Conservation (phyloP, 1,284 basidiomycete species). For the Rhizoctonia solani region DNA sequence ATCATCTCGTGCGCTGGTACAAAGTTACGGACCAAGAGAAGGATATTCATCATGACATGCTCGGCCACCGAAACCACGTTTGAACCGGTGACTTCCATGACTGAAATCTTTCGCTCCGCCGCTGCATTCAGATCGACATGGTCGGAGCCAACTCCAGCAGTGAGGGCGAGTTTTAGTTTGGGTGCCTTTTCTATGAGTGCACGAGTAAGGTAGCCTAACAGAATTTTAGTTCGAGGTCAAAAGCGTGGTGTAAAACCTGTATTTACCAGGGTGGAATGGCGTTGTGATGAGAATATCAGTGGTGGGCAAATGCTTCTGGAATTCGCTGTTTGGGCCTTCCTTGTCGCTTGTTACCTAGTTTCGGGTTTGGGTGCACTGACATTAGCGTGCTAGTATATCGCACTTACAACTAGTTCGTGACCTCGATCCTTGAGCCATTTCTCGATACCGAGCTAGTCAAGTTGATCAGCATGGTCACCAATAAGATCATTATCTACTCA, state of each 20-base stretch:
- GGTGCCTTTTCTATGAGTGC: conserved; percentile 60
- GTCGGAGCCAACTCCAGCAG: conserved; percentile 94
- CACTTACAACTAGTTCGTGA: conserved; percentile 68
- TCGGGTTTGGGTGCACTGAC: not conserved
- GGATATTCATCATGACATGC: conserved; percentile 84
- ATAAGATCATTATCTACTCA: conserved; percentile 42
- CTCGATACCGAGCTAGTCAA: conserved; percentile 66
- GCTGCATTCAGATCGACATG: conserved; percentile 91
- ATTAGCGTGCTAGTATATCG: not conserved
- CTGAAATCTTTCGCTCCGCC: conserved; percentile 80
- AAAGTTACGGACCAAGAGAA: conserved; percentile 86
- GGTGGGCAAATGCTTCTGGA: conserved; percentile 88
- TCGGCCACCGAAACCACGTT: conserved; percentile 93
- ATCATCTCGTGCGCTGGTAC: conserved; percentile 85
- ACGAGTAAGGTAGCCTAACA: conserved; percentile 6
- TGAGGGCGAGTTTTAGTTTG: conserved; percentile 90
- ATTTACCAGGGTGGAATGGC: conserved; percentile 90
- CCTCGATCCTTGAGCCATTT: conserved; percentile 75
- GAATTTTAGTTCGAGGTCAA: not conserved
- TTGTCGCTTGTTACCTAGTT: conserved; percentile 18
- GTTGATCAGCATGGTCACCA: not conserved
- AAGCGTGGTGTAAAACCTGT: too few relatives aligned
- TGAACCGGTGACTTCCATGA: conserved; percentile 79
- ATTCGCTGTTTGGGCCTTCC: conserved; percentile 52
- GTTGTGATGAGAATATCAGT: conserved; percentile 85